Base-by-base conservation (phyloP, 306 rosid species). In the Lotus japonicus region DNA sequence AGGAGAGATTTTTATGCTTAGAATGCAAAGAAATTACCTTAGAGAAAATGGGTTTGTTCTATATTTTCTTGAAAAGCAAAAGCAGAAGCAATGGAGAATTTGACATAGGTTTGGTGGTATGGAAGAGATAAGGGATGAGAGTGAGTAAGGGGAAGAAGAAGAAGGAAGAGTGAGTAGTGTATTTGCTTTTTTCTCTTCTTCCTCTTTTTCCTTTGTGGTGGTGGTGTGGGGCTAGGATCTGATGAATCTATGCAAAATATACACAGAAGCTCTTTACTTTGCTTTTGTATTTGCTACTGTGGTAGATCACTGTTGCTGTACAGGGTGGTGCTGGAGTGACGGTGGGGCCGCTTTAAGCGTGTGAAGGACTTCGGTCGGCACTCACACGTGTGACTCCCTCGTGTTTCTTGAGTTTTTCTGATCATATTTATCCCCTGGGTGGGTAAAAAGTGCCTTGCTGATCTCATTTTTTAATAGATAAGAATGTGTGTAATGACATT, bases 161-260 rank as follows among this genome's bases (percentile, higher is more conserved):
- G 56, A 53, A 31, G 46, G 44, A 23, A 67, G 28, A 64, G 68
- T 26, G 45, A 2, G 61, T 21, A 21, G 3, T 45, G 16, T 43
- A 4, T 33, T 7, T 58, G 31, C 1, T 51, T 38, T 10, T 21
- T 1, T 15, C 5, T 59, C 7, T 46, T 70, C 75, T n/a, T n/a
- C n/a, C n/a, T n/a, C n/a, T n/a, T n/a, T n/a, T n/a, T n/a, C n/a
- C n/a, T n/a, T n/a, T n/a, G n/a, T 76, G 72, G 74, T 45, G 66
- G 18, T 17, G 26, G 42, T 45, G 85, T 71, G 73, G 86, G 87
- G 81, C 41, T 66, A 84, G 89, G 87, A 88, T 88, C 97, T 72
- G 75, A 58, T 84, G 97, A 88, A 91, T 88, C 88, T 83, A 65
- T 61, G 81, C 70, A 69, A 84, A 78, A 84, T 80, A 78, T 84